A percentile compares a stretch with the other conserved stretches of the same genome.
phyloP scores from a whole-genome alignment of 75 land plant genomes.

The Pinus albicaulis region DNA sequence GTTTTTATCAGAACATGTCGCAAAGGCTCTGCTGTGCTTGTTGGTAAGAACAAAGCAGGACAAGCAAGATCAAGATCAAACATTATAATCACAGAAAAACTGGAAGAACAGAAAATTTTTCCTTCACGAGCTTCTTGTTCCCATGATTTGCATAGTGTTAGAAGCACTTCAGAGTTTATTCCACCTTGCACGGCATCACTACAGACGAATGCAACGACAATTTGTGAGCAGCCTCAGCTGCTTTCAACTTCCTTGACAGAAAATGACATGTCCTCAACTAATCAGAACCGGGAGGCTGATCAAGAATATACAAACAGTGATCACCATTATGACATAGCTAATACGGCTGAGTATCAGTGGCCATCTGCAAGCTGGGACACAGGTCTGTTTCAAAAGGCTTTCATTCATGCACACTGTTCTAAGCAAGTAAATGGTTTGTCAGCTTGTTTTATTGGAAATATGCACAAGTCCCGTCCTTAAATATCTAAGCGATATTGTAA shows the following conservation, averaged over 20 bases:
- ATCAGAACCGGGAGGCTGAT: not conserved
- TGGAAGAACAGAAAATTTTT: not conserved
- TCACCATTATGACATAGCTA: not conserved
- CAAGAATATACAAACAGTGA: not conserved
- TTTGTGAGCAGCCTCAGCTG: not conserved
- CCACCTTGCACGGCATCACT: not conserved
- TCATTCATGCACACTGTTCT: not conserved
- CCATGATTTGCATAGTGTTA: no score
- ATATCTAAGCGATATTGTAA: not conserved
- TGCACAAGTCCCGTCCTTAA: not conserved
- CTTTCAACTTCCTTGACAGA: not conserved
- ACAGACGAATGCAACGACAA: not conserved
- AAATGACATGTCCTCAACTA: not conserved
- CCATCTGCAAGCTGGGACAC: slow-evolving; percentile 1
- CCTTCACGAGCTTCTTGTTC: not conserved
- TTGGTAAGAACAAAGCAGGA: slow-evolving; percentile 48
- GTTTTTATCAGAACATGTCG: slow-evolving; percentile 14
- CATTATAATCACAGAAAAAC: not conserved
- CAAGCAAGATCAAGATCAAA: not conserved
- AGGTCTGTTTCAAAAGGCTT: not conserved
- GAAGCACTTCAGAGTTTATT: not conserved
- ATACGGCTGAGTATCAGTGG: not conserved
- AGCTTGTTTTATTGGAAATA: not conserved
- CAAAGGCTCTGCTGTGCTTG: slow-evolving; percentile 40
- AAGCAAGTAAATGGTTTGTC: not conserved